phyloP scores from a whole-genome alignment of 2,329 filamentous ascomycete genomes.

The Taxawa tesnikishii region DNA sequence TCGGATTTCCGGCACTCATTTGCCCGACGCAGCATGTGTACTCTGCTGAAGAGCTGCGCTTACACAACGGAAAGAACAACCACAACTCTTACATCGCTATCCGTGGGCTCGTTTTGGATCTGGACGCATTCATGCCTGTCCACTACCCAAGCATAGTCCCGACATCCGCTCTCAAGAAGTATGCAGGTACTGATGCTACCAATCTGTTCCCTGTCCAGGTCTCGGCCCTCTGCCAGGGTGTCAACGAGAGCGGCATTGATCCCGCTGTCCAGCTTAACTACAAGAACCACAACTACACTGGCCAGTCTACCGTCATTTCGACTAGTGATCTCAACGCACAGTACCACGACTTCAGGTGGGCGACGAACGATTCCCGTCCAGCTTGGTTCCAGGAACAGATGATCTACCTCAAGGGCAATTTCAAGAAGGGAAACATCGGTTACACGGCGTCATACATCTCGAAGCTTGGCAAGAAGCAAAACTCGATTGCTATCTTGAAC shows the following conservation, averaged over 20 bases:
- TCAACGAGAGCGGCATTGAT: conserved; percentile 53
- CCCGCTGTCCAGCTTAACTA: conserved; percentile 76
- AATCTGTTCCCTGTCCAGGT: conserved; percentile 88
- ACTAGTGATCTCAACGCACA: conserved; percentile 57
- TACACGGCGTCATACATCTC: conserved; percentile 69
- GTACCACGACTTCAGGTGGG: conserved; percentile 90
- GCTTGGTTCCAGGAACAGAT: conserved; percentile 94
- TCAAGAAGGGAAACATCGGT: conserved; percentile 76
- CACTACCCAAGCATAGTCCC: conserved; percentile 67
- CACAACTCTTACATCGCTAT: conserved; percentile 62
- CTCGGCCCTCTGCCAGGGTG: conserved; percentile 76
- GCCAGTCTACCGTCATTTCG: conserved; percentile 52
- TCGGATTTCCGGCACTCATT: conserved; percentile 75
- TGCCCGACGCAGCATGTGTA: conserved; percentile 88
- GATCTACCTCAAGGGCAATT: conserved; percentile 61
- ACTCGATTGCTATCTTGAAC: conserved; percentile 67
- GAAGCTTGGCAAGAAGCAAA: conserved; percentile 52
- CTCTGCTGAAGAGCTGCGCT: conserved; percentile 62
- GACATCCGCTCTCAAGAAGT: conserved; percentile 55
- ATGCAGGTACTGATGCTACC: conserved; percentile 80
- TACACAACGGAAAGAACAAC: conserved; percentile 59
- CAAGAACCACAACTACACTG: conserved; percentile 61
- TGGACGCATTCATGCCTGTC: conserved; percentile 56
- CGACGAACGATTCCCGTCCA: conserved; percentile 65
- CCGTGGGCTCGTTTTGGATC: conserved; percentile 79